Evolutionary conservation across 345 rosid genomes (phyloP).

Genomic region (Physaria fendleri): DNA sequence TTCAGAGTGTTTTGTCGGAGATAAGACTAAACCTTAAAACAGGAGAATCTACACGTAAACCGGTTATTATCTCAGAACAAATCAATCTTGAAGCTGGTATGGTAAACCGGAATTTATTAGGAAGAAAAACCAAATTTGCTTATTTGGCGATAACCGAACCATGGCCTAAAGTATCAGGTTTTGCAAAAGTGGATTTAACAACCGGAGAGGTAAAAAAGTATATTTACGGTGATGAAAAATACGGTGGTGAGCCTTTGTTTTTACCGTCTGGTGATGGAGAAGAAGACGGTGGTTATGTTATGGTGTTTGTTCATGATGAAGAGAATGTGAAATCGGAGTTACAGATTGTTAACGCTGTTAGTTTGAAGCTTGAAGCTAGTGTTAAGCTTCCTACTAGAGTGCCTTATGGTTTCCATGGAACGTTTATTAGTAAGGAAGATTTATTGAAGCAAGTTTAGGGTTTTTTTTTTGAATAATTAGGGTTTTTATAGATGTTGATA

Average conservation of each 20-base stretch:
- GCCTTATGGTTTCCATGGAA: constrained; percentile 85
- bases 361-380: constrained; percentile 49
- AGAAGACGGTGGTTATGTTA: constrained; percentile 56
- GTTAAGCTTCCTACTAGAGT: constrained; percentile 72
- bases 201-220: constrained; percentile 47
- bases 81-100: constrained; percentile 79
- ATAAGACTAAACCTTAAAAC: constrained; percentile 61
- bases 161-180: constrained; percentile 88
- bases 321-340: constrained; percentile 60
- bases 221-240: constrained; percentile 49
- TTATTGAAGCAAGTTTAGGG: constrained; percentile 42
- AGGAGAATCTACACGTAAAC: constrained; percentile 57
- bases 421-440: constrained; percentile 49
- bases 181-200: constrained; percentile 63
- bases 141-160: constrained; percentile 75
- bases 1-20: constrained; percentile 73
- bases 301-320: constrained; percentile 70
- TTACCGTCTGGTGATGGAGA: constrained; percentile 32
- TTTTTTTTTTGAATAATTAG: background rate
- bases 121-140: constrained; percentile 57
- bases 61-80: constrained; percentile 45
- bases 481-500: background rate
- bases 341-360: constrained; percentile 50
- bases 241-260: constrained; percentile 76
- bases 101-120: constrained; percentile 68